Evolutionary conservation across 2,329 filamentous ascomycete genomes (phyloP).

Genomic region (Calonectria crousiana): DNA sequence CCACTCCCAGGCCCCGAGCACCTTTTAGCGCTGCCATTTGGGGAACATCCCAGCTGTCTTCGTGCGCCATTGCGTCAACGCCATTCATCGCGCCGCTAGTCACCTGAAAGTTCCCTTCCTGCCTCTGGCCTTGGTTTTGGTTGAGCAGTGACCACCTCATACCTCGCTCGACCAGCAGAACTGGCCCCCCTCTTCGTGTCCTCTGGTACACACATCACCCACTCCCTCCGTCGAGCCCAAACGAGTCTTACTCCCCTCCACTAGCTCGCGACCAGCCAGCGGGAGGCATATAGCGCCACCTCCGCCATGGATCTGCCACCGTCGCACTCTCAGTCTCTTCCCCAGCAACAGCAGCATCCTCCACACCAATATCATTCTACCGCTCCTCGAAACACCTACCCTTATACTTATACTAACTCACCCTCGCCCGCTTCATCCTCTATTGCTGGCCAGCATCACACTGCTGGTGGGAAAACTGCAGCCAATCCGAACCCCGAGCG

Average conservation of each 20-base stretch:
- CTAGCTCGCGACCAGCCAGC: conserved; percentile 31
- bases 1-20: neutral
- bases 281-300: conserved; percentile 44
- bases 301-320: conserved; percentile 48
- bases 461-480: conserved; percentile 31
- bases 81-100: conserved; percentile 35
- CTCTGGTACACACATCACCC: conserved; percentile 30
- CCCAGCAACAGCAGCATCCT: conserved; percentile 29
- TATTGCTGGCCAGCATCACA: conserved; percentile 30
- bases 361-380: conserved; percentile 33
- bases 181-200: conserved; percentile 16
- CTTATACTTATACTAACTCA: conserved; percentile 37
- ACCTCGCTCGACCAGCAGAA: conserved; percentile 30
- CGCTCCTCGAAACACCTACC: conserved; percentile 28
- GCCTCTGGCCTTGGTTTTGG: conserved; percentile 8
- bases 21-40: conserved; percentile 13
- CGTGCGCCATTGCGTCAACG: conserved; percentile 45
- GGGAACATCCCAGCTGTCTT: conserved; percentile 5
- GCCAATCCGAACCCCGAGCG: conserved; percentile 33
- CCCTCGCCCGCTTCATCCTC: conserved; percentile 38
- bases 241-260: conserved; percentile 23
- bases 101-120: conserved; percentile 34
- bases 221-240: conserved; percentile 28
- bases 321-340: conserved; percentile 38
- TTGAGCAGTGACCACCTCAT: neutral